phyloP scores from a whole-genome alignment of 345 rosid species.

The Erysimum cheiranthoides region DNA sequence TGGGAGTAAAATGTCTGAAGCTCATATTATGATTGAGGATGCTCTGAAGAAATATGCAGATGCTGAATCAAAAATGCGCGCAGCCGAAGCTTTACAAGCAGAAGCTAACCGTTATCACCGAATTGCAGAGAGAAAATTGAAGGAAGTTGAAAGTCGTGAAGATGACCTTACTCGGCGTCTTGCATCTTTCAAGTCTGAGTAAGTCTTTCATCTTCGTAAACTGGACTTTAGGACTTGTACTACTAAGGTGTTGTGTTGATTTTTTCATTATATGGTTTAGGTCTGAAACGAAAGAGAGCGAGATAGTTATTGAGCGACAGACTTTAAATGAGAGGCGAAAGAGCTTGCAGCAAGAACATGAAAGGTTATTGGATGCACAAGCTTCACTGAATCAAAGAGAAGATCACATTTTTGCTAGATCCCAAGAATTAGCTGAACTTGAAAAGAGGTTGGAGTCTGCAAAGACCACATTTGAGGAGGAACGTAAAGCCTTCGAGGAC shows the following conservation, averaged over 20 bases:
- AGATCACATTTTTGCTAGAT: conserved; percentile 68
- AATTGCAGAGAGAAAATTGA: conserved; percentile 85
- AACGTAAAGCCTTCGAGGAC: conserved; percentile 55
- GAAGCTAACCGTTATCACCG: conserved; percentile 73
- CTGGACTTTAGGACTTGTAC: conserved; percentile 8
- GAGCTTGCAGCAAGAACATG: conserved; percentile 78
- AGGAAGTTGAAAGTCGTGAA: conserved; percentile 84
- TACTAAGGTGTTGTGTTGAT: not conserved
- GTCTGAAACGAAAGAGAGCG: conserved; percentile 85
- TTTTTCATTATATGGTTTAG: conserved; percentile 48
- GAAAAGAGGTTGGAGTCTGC: conserved; percentile 67
- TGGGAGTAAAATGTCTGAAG: conserved; percentile 69
- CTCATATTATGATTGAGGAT: conserved; percentile 66
- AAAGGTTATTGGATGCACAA: conserved; percentile 77
- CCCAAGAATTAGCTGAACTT: conserved; percentile 66
- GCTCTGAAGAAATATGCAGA: conserved; percentile 68
- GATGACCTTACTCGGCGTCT: conserved; percentile 74
- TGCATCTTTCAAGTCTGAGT: conserved; percentile 75
- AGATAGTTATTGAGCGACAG: conserved; percentile 65
- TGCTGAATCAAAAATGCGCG: conserved; percentile 66
- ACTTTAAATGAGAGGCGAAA: conserved; percentile 75
- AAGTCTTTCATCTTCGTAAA: conserved; percentile 46
- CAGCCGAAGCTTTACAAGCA: conserved; percentile 76
- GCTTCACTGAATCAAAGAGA: conserved; percentile 82
- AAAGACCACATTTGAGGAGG: conserved; percentile 60